A percentile compares a stretch with the other conserved stretches of the same genome.
These are phyloP conservation scores for Xanthoconium separans DNA, from an alignment of 1,284 basidiomycete genomes.

Conservation along the genomic window DNA sequence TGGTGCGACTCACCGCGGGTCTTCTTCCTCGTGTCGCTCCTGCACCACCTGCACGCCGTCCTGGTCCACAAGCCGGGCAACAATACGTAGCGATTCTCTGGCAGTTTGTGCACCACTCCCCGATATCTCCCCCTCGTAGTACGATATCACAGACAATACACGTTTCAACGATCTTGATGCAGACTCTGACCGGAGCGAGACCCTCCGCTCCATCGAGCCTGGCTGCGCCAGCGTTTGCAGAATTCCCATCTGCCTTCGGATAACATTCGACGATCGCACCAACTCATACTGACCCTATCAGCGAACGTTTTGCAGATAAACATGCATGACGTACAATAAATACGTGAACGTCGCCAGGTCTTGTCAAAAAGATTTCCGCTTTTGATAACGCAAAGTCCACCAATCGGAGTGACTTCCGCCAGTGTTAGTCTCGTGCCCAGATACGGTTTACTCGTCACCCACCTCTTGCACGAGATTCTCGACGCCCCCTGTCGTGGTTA, in stretches of 20 bases:
- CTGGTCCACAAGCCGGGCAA: slow-evolving; percentile 56
- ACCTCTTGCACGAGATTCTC: slow-evolving; percentile 56
- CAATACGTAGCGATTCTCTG: slow-evolving; percentile 48
- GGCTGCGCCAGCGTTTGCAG: slow-evolving; percentile 41
- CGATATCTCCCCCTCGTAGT: slow-evolving; percentile 53
- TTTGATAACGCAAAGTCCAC: slow-evolving; percentile 50
- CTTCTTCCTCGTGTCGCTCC: slow-evolving; percentile 38
- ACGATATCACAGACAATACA: slow-evolving; percentile 43
- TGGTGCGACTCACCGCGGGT: slow-evolving; percentile 44
- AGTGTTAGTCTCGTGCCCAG: slow-evolving; percentile 11
- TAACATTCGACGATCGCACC: slow-evolving; percentile 48
- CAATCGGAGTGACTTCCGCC: slow-evolving; percentile 44
- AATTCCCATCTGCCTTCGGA: slow-evolving; percentile 47
- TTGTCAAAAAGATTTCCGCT: slow-evolving; percentile 51
- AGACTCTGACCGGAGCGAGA: slow-evolving; percentile 28
- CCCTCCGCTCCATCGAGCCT: slow-evolving; percentile 19
- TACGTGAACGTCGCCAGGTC: slow-evolving; percentile 52
- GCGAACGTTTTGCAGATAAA: slow-evolving; percentile 10
- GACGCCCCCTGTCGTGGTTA: slow-evolving; percentile 49
- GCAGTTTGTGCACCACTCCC: slow-evolving; percentile 46
- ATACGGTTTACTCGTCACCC: slow-evolving; percentile 3
- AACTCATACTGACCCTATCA: slow-evolving; percentile 54
- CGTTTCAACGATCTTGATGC: slow-evolving; percentile 41
- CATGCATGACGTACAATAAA: slow-evolving; percentile 49
- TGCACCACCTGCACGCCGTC: slow-evolving; percentile 51